Base-by-base conservation (phyloP, 345 rosid species). In the Hevea brasiliensis region DNA sequence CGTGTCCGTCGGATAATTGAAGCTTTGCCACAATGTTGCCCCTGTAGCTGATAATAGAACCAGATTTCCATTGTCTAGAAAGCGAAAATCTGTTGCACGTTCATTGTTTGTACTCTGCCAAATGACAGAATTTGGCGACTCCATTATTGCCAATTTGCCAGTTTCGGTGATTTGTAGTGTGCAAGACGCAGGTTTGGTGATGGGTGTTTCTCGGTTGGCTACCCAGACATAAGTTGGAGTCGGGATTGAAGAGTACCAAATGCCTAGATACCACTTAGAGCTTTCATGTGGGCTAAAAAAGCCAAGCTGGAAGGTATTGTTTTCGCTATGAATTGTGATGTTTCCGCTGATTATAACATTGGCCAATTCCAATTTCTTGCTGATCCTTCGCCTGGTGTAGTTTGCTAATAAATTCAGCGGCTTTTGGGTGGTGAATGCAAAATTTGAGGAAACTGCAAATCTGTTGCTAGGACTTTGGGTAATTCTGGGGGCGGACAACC, bases 1-100 rank as follows among this genome's bases (percentile, higher is more conserved):
- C 68, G 87, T 86, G 75, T 88, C 90, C 7, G 87, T 77, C 11
- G 90, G 89, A 50, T 53, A 61, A 73, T 88, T 84, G 55, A 88
- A 88, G 82, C 92, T 88, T 72, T 84, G 86, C 92, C 92, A 85
- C 12, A 82, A 44, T 6, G 76, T 21, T 18, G 69, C 63, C 26
- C 78, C 83, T 11, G 69, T 54, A 0, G 61, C 32, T 1, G 89
- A 82, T 44, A 73, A 27, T 51, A 87, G 58, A 57, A 89, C 83
- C 18, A 87, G 75, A 78, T 89, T 89, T 14, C 89, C 91, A 44
- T 67, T 64, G 20, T 84, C 91, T n/a, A 72, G 76, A 23, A 89
- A 78, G 5, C 41, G 50, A 37, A 81, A 24, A 7, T 21, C 35
- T 3, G 70, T 50, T 18, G 79, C 83, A 53, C 61, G 69, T 40